phyloP scores from a whole-genome alignment of 768 basidiomycete species.

The Hericium coralloides region DNA sequence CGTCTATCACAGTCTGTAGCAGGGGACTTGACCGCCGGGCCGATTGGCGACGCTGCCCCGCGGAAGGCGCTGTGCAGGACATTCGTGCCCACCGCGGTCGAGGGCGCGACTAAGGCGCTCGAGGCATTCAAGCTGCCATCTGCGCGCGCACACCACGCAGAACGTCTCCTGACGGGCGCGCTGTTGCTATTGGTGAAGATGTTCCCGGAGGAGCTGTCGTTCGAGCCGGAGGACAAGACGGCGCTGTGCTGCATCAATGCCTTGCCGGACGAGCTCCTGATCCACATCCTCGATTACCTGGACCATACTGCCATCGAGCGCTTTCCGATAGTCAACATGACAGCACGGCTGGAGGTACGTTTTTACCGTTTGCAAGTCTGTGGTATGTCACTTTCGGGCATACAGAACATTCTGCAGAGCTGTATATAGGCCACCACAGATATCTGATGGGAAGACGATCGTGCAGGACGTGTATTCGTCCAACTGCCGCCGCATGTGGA shows the following conservation, averaged over 20 bases:
- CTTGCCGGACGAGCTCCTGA: slow-evolving; percentile 72
- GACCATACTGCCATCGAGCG: slow-evolving; percentile 65
- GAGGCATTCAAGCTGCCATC: slow-evolving; percentile 9
- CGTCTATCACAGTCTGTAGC: slow-evolving; percentile 54
- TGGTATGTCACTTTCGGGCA: slow-evolving; percentile 4
- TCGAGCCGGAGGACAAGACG: slow-evolving; percentile 63
- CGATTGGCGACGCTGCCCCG: background rate
- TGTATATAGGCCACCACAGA: slow-evolving; percentile 72
- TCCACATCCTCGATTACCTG: slow-evolving; percentile 56
- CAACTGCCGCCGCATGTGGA: slow-evolving; percentile 68
- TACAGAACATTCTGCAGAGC: slow-evolving; percentile 51
- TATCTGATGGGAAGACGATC: slow-evolving; percentile 43
- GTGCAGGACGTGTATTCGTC: slow-evolving; percentile 38
- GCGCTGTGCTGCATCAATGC: slow-evolving; percentile 43
- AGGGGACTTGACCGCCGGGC: slow-evolving; percentile 8
- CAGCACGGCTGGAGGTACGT: slow-evolving; percentile 72
- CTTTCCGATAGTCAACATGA: slow-evolving; percentile 69
- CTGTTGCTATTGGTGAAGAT: slow-evolving; percentile 38
- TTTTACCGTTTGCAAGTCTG: background rate
- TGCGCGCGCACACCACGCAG: slow-evolving; percentile 3
- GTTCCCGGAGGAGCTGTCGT: slow-evolving; percentile 43
- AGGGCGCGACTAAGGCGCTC: background rate
- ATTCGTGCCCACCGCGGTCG: background rate
- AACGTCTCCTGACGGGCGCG: slow-evolving; percentile 25
- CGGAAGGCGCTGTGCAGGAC: background rate